phyloP scores from a whole-genome alignment of 169 alveolate genomes.

The Cardiosporidium cionae region DNA sequence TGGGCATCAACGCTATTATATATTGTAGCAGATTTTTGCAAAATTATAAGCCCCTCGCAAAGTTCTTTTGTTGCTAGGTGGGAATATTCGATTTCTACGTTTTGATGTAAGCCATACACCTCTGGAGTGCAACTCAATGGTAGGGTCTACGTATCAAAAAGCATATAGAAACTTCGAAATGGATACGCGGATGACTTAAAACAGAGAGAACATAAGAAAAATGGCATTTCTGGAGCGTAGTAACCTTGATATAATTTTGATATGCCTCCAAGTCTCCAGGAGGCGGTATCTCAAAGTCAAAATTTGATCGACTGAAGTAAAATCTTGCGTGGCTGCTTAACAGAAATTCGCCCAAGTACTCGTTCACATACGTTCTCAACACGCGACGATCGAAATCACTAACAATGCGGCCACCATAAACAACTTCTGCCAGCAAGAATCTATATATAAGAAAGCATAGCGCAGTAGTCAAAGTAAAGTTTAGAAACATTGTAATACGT shows the following conservation, averaged over 20 bases:
- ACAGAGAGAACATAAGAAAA: not conserved
- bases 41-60: slow-evolving; percentile 72
- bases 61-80: slow-evolving; percentile 76
- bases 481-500: not conserved
- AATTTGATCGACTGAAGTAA: slow-evolving; percentile 56
- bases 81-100: slow-evolving; percentile 85
- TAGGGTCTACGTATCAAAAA: slow-evolving; percentile 19
- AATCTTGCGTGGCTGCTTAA: slow-evolving; percentile 78
- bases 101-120: slow-evolving; percentile 86
- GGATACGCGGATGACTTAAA: not conserved
- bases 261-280: slow-evolving; percentile 54
- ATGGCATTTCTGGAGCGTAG: not conserved
- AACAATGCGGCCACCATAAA: slow-evolving; percentile 93
- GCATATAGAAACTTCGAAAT: too few species aligned
- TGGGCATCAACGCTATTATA: not conserved
- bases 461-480: not conserved
- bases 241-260: slow-evolving; percentile 50
- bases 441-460: slow-evolving; percentile 23
- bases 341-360: slow-evolving; percentile 80
- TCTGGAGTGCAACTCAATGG: slow-evolving; percentile 73
- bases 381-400: slow-evolving; percentile 86
- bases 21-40: not conserved
- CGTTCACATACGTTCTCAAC: slow-evolving; percentile 53
- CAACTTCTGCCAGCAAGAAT: slow-evolving; percentile 84
- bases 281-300: slow-evolving; percentile 57